Conservation (phyloP, 805 yeast species). For the Zygosaccharomyces lentus region DNA sequence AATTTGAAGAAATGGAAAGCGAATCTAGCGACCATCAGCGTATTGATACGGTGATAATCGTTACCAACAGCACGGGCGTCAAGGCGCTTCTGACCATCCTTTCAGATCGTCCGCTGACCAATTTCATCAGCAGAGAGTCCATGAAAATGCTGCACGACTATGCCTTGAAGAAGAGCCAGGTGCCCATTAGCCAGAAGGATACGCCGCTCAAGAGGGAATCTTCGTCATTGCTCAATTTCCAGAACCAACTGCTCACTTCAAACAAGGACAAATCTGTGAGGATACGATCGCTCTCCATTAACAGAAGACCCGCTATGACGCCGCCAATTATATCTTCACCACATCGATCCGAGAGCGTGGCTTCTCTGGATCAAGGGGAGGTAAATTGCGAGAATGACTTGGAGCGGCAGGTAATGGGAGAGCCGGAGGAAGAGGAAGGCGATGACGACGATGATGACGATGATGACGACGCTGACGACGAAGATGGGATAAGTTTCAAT, state of each 20-base stretch:
- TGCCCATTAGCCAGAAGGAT: constrained; percentile 17
- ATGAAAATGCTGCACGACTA: constrained; percentile 25
- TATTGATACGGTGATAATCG: constrained; percentile 27
- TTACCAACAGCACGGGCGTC: constrained; percentile 35
- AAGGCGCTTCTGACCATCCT: constrained; percentile 34
- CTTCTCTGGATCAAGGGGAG: constrained; percentile 5
- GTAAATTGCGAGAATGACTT: constrained; percentile 17
- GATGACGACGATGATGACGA: constrained; percentile 32
- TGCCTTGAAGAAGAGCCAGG: constrained; percentile 10
- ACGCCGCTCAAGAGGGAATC: constrained; percentile 29
- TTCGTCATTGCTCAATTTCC: constrained; percentile 30
- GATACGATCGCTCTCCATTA: constrained; percentile 29
- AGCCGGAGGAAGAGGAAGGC: constrained; percentile 20
- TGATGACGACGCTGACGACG: constrained; percentile 35
- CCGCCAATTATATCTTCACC: neutral
- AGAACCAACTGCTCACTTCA: constrained; percentile 30
- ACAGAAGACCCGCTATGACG: constrained; percentile 18
- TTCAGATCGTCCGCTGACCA: constrained; percentile 33
- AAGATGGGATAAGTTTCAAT: constrained; percentile 37
- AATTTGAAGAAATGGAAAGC: constrained; percentile 17
- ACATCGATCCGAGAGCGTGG: neutral
- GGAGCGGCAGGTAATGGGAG: constrained; percentile 8
- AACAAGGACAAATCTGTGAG: constrained; percentile 34
- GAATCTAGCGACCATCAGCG: neutral
- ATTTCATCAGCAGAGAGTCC: constrained; percentile 30